These are phyloP conservation scores for Scheffersomyces parashehatae DNA, from an alignment of 1,139 yeast genomes.

Conservation along the genomic window DNA sequence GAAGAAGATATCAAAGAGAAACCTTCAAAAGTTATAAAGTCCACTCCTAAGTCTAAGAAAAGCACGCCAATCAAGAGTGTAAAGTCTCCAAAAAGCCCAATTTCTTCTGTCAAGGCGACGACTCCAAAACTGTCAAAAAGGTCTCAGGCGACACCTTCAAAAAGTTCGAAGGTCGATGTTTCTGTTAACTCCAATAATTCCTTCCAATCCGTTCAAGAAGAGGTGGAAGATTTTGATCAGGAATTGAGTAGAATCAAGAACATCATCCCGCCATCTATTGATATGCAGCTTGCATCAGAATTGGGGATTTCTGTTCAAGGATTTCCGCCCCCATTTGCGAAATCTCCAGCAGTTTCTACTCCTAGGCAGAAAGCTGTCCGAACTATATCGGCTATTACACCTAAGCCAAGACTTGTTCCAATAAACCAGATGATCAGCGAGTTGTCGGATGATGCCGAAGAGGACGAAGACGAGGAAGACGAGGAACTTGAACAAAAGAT, in stretches of 20 bases:
- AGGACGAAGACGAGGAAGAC: conserved; percentile 11
- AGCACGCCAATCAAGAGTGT: not conserved
- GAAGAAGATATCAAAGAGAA: not conserved
- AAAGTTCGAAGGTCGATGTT: not conserved
- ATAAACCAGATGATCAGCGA: conserved; percentile 8
- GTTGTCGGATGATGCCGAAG: conserved; percentile 11
- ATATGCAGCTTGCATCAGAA: conserved; percentile 23
- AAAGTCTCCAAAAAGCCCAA: not conserved
- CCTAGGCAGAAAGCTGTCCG: conserved; percentile 5
- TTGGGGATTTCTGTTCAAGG: conserved; percentile 32
- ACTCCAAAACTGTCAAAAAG: conserved; percentile 3
- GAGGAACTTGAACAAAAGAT: conserved; percentile 10
- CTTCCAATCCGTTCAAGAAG: conserved; percentile 22
- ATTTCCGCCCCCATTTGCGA: not conserved
- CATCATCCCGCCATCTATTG: conserved; percentile 6
- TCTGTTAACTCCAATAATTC: conserved; percentile 2
- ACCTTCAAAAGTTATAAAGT: conserved; percentile 3
- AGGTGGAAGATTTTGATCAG: conserved; percentile 24
- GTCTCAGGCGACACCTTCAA: conserved; percentile 2
- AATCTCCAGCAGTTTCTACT: conserved; percentile 5
- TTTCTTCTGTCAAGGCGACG: not conserved
- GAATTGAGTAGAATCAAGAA: conserved; percentile 17
- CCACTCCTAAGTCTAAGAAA: conserved; percentile 7
- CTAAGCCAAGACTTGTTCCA: conserved; percentile 16
- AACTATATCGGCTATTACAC: conserved; percentile 9